phyloP scores from a whole-genome alignment of 2,329 filamentous ascomycete genomes.

The Ilyonectria mors-panacis region DNA sequence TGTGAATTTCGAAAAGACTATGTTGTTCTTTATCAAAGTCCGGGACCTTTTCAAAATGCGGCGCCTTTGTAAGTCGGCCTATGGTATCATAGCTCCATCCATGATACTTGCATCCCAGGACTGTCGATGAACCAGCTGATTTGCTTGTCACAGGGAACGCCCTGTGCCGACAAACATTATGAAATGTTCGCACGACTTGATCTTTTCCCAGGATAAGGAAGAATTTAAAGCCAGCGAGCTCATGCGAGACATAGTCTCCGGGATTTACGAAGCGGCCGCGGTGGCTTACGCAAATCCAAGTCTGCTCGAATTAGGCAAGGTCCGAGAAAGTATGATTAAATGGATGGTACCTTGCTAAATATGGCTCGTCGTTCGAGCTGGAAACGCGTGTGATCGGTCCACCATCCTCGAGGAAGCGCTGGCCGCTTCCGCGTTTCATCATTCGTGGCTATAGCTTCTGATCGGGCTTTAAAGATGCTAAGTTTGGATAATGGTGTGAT shows the following conservation, averaged over 20 bases:
- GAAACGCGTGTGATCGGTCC: slow-evolving; percentile 53
- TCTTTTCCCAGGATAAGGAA: slow-evolving; percentile 55
- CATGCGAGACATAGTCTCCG: slow-evolving; percentile 54
- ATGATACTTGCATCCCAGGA: slow-evolving; percentile 61
- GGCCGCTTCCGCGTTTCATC: not conserved
- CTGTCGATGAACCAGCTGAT: slow-evolving; percentile 53
- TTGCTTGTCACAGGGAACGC: slow-evolving; percentile 59
- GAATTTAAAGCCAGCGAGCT: slow-evolving; percentile 55
- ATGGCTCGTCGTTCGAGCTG: slow-evolving; percentile 61
- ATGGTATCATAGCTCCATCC: slow-evolving; percentile 62
- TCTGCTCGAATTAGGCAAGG: slow-evolving; percentile 44
- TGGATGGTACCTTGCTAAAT: slow-evolving; percentile 45
- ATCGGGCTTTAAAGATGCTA: not conserved
- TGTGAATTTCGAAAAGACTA: slow-evolving; percentile 33
- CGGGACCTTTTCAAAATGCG: slow-evolving; percentile 56
- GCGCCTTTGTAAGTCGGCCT: slow-evolving; percentile 60
- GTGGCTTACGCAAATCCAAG: slow-evolving; percentile 57
- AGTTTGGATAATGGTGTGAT: not conserved
- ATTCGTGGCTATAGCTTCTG: not conserved
- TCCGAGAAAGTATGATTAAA: not conserved
- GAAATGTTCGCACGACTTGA: slow-evolving; percentile 50
- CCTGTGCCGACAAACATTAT: slow-evolving; percentile 62
- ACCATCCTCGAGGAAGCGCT: slow-evolving; percentile 23
- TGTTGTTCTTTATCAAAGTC: slow-evolving; percentile 58
- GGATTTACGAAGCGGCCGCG: slow-evolving; percentile 50